phyloP scores from a whole-genome alignment of 1,139 yeast species.

The Scheffersomyces cryptocercus region DNA sequence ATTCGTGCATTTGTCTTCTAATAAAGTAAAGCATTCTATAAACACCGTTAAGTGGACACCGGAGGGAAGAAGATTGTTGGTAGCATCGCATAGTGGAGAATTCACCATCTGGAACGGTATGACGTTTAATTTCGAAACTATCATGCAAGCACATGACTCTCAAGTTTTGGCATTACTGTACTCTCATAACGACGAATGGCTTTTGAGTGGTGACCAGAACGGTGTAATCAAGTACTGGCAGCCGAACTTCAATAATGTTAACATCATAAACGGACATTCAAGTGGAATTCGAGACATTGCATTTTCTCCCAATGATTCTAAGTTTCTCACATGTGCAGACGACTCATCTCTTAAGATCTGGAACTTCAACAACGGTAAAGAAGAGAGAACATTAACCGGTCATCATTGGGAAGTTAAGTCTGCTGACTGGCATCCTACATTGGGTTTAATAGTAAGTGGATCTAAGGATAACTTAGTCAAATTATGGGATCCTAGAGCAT shows the following conservation, averaged over 20 bases:
- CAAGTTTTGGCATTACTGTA: constrained; percentile 80
- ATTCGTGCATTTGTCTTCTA: constrained; percentile 87
- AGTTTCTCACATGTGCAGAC: constrained; percentile 90
- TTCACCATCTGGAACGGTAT: constrained; percentile 97
- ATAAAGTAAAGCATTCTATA: constrained; percentile 89
- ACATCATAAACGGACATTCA: constrained; percentile 76
- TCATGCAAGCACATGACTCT: constrained; percentile 97
- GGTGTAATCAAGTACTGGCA: constrained; percentile 96
- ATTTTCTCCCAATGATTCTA: constrained; percentile 86
- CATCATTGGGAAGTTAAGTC: constrained; percentile 99
- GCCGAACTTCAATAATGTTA: constrained; percentile 94
- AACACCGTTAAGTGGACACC: constrained; percentile 96
- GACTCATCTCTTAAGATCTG: constrained; percentile 88
- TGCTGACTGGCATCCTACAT: constrained; percentile 93
- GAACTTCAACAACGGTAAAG: constrained; percentile 89
- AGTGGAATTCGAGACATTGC: constrained; percentile 85
- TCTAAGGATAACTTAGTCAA: constrained; percentile 93
- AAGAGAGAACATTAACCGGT: constrained; percentile 79
- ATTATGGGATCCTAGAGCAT: constrained; percentile 92
- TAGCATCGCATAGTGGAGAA: constrained; percentile 93
- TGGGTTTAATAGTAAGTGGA: constrained; percentile 83
- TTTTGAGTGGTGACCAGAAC: constrained; percentile 88
- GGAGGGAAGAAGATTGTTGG: constrained; percentile 86
- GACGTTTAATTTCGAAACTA: constrained; percentile 93
- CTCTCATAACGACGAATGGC: constrained; percentile 93